These are phyloP conservation scores for Cercophora scortea DNA, from an alignment of 495 filamentous ascomycete genomes.

Conservation along the genomic window DNA sequence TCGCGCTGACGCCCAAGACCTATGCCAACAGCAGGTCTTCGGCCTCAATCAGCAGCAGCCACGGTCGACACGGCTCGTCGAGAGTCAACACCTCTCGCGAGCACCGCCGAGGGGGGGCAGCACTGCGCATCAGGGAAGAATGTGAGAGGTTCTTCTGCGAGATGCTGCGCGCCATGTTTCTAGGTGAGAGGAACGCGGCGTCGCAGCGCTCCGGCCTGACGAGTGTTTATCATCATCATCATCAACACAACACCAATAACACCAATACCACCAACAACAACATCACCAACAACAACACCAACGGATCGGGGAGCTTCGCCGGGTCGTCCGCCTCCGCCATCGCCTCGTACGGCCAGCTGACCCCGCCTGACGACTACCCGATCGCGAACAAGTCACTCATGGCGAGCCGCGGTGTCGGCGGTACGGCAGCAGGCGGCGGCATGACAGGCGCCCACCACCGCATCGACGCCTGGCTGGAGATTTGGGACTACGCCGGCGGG, in stretches of 20 bases:
- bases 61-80: conserved; percentile 10
- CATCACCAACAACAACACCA: conserved; percentile 10
- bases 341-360: conserved; percentile 20
- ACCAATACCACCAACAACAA: background rate
- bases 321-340: conserved; percentile 10
- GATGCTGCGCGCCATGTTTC: conserved; percentile 82
- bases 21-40: conserved; percentile 24
- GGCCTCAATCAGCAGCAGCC: conserved; percentile 9
- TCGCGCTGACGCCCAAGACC: conserved; percentile 47
- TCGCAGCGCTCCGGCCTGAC: conserved; percentile 66
- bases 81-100: conserved; percentile 27
- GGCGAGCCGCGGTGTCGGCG: conserved; percentile 1
- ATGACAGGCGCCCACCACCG: conserved; percentile 10
- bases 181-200: conserved; percentile 81
- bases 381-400: conserved; percentile 13
- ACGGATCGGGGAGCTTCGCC: conserved; percentile 6
- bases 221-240: conserved; percentile 45
- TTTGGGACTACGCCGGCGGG: conserved; percentile 84
- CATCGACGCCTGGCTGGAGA: conserved; percentile 56
- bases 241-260: conserved; percentile 1
- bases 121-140: conserved; percentile 93
- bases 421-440: conserved; percentile 1
- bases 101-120: conserved; percentile 73
- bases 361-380: conserved; percentile 34
- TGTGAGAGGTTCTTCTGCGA: conserved; percentile 99